Evolutionary conservation across 768 basidiomycete genomes (phyloP).

Genomic region (Tricholomella constricta): DNA sequence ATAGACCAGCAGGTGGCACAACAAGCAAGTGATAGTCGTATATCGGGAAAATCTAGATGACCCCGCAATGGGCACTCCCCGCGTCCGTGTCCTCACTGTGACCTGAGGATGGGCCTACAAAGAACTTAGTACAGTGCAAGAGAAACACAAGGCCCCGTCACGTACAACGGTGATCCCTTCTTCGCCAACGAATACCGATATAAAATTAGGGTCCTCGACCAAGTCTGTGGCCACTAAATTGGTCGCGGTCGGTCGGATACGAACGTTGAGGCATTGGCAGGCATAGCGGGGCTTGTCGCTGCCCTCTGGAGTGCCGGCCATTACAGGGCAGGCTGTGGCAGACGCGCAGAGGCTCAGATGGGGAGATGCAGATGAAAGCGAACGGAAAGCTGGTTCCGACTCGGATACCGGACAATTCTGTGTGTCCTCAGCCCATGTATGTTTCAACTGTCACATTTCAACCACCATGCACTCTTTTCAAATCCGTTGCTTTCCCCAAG

Average conservation of each 20-base stretch:
- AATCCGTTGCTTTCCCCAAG: conserved; percentile 6
- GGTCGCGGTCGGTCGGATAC: conserved; percentile 44
- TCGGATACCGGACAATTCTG: conserved; percentile 37
- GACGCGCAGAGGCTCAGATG: conserved; percentile 18
- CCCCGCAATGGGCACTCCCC: conserved; percentile 41
- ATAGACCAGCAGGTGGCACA: conserved; percentile 67
- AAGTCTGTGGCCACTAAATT: conserved; percentile 33
- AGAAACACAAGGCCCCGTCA: conserved; percentile 17
- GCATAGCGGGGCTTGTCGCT: conserved; percentile 38
- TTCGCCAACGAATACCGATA: conserved; percentile 62
- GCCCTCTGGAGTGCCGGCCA: conserved; percentile 31
- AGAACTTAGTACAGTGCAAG: conserved; percentile 7
- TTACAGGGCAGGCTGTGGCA: conserved; percentile 17
- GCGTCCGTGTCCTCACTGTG: conserved; percentile 64
- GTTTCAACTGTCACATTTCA: conserved; percentile 13
- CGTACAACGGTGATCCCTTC: conserved; percentile 68
- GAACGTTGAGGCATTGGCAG: conserved; percentile 75
- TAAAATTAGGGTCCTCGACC: conserved; percentile 44
- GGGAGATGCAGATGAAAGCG: conserved; percentile 22
- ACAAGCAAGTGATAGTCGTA: conserved; percentile 67
- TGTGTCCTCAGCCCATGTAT: conserved; percentile 1
- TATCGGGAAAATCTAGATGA: conserved; percentile 56
- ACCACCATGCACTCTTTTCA: not conserved
- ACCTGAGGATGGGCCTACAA: conserved; percentile 66
- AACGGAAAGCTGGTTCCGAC: conserved; percentile 39